Evolutionary conservation across 2,329 filamentous ascomycete species (phyloP).

Genomic region (Colletotrichum cereale): DNA sequence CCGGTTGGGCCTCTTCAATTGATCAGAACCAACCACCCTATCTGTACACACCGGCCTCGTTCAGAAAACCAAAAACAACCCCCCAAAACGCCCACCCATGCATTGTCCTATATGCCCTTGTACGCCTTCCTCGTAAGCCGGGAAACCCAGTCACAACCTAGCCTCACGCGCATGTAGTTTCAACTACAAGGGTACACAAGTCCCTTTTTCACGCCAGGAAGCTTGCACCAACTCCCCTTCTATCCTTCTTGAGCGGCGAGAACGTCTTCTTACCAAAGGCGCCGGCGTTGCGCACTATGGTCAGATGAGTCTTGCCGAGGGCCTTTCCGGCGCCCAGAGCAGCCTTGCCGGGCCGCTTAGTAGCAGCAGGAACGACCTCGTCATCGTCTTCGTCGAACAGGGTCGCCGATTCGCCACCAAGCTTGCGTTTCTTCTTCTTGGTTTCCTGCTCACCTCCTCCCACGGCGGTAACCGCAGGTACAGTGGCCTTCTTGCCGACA

Average conservation of each 20-base stretch:
- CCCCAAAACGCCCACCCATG: conserved; percentile 33
- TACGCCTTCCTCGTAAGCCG: neutral
- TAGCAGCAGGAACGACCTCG: conserved; percentile 51
- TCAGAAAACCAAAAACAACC: conserved; percentile 1
- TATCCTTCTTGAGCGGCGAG: conserved; percentile 80
- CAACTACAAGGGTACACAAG: neutral
- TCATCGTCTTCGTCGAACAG: conserved; percentile 78
- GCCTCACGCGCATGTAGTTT: conserved; percentile 3
- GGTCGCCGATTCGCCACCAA: conserved; percentile 72
- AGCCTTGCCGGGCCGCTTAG: conserved; percentile 51
- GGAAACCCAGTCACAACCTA: neutral
- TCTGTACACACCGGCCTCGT: conserved; percentile 13
- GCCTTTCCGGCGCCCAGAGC: conserved; percentile 44
- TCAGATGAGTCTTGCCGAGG: conserved; percentile 53
- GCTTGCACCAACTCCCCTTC: conserved; percentile 71
- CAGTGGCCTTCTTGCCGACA: conserved; percentile 30
- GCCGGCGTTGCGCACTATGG: conserved; percentile 51
- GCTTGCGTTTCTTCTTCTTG: conserved; percentile 80
- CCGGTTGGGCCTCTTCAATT: conserved; percentile 16
- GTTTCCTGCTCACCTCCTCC: conserved; percentile 53
- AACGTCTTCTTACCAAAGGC: conserved; percentile 69
- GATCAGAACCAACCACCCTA: conserved; percentile 2
- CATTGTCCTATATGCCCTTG: conserved; percentile 14
- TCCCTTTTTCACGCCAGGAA: conserved; percentile 64
- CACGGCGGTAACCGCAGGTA: conserved; percentile 44